A percentile compares a stretch with the other conserved stretches of the same genome.
Conservation (phyloP, 2,329 filamentous ascomycete genomes). For the Apiospora phragmitis region DNA sequence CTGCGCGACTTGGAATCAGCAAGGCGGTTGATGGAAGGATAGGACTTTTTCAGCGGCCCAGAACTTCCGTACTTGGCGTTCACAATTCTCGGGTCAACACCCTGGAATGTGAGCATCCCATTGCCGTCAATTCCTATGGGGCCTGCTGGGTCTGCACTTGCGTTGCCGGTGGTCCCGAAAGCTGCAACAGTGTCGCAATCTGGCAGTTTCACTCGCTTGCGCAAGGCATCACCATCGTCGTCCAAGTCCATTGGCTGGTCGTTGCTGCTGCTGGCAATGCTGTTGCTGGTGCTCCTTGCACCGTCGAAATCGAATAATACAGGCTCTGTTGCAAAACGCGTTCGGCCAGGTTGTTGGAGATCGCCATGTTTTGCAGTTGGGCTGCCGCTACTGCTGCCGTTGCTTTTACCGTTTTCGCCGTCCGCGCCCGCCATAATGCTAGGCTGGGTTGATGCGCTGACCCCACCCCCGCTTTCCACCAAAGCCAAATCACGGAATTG, state of each 20-base stretch:
- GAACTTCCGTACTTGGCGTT: slow-evolving; percentile 9
- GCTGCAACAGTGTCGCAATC: slow-evolving; percentile 23
- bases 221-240: slow-evolving; percentile 32
- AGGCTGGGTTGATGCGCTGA: slow-evolving; percentile 19
- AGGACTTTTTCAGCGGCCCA: slow-evolving; percentile 33
- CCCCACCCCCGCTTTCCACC: slow-evolving; percentile 46
- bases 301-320: slow-evolving; percentile 31
- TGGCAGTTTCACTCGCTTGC: slow-evolving; percentile 40
- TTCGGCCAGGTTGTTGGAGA: slow-evolving; percentile 9
- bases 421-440: slow-evolving; percentile 8
- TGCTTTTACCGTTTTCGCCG: slow-evolving; percentile 16
- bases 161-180: slow-evolving; percentile 17
- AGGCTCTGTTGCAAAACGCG: slow-evolving; percentile 14
- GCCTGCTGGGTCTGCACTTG: slow-evolving; percentile 14
- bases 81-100: slow-evolving; percentile 22
- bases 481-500: slow-evolving; percentile 53
- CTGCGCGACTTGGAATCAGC: slow-evolving; percentile 39
- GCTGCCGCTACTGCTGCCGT: slow-evolving; percentile 16
- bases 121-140: slow-evolving; percentile 19
- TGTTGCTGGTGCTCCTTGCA: slow-evolving; percentile 12
- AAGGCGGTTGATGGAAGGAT: slow-evolving; percentile 40
- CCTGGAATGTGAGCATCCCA: slow-evolving; percentile 21
- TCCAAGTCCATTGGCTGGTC: slow-evolving; percentile 28
- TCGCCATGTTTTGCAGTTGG: slow-evolving; percentile 2
- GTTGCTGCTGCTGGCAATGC: slow-evolving; percentile 4